Base-by-base conservation (phyloP, 2,329 filamentous ascomycete species). In the Aspergillus pseudotamarii region DNA sequence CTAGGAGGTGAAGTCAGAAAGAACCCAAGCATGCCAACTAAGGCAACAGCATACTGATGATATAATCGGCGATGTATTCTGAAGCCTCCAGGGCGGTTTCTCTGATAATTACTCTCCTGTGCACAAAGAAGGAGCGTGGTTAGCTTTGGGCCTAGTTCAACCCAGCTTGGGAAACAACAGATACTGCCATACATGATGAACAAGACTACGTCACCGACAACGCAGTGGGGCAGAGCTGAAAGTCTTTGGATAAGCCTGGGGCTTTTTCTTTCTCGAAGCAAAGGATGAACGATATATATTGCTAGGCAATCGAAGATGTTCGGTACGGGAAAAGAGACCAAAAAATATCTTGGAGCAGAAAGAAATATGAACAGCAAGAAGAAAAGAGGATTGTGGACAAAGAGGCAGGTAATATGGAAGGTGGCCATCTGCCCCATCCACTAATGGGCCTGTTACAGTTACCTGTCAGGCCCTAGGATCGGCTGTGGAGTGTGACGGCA, bases 81-180 rank as follows among this genome's bases (percentile, higher is more conserved):
- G 91, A 92, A 61, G 90, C 90, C 66, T 85, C 81, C 60, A 84
- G 78, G 70, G 89, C 84, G 72, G 92, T 85, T 76, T 94, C 89
- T 76, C 91, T 86, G 75, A 95, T 91, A 78, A 95, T 94, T 73
- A 95, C 87, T 81, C 91, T 89, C 92, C 92, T 95, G 71, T 71
- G 53, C 19, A 55, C 6, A 8, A 28, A 6, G 14, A 58, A 60
- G 41, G 28, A 55, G 63, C 38, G 51, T 51, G 38, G 34, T 68
- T 64, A 72, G 64, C 38, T 28, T n/a, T 26, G 23, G 21, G 26
- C 38, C 26, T 48, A 14, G 34, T 19, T 34, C 5, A 26, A 61
- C 34, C 5, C 5, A 26, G 59, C 34, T 3, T 36, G 9, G n/a
- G 11, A 19, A 21, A 19, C 19, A 38, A 46, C 43, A 26, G 45